Conservation (phyloP, 805 yeast species). For the Candida oleophila region DNA sequence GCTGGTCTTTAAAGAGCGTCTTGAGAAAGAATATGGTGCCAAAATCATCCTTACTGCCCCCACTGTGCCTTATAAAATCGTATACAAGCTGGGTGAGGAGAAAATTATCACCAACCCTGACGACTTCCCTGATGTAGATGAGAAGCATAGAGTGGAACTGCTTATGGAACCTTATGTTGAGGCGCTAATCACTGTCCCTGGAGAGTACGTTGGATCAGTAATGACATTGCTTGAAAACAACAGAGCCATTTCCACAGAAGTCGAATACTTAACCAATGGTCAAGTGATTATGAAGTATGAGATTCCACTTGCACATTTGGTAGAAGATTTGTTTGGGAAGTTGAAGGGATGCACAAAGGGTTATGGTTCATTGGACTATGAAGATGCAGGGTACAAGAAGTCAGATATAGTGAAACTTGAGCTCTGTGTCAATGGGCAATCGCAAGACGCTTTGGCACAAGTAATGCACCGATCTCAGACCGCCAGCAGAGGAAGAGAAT, state of each 20-base stretch:
- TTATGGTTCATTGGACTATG: constrained; percentile 91
- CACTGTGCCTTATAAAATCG: constrained; percentile 86
- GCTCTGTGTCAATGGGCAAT: constrained; percentile 80
- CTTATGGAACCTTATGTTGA: constrained; percentile 85
- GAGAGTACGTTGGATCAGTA: constrained; percentile 83
- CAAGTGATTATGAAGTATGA: constrained; percentile 80
- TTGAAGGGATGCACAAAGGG: constrained; percentile 88
- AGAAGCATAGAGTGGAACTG: constrained; percentile 45
- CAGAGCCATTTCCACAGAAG: constrained; percentile 78
- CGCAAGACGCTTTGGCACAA: constrained; percentile 90
- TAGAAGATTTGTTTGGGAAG: constrained; percentile 94
- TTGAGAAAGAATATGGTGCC: constrained; percentile 93
- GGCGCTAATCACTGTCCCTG: constrained; percentile 87
- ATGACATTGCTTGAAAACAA: constrained; percentile 82
- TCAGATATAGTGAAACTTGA: constrained; percentile 87
- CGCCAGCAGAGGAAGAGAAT: constrained; percentile 69
- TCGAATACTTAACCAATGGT: constrained; percentile 73
- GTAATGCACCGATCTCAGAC: constrained; percentile 84
- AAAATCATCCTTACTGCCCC: constrained; percentile 91
- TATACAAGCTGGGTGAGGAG: constrained; percentile 64
- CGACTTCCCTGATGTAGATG: constrained; percentile 73
- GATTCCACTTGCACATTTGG: constrained; percentile 83
- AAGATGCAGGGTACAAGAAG: constrained; percentile 82
- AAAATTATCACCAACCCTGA: constrained; percentile 82
- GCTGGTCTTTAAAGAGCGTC: constrained; percentile 86